phyloP scores from a whole-genome alignment of 2,329 filamentous ascomycete species.

The Diplodia sapinea region DNA sequence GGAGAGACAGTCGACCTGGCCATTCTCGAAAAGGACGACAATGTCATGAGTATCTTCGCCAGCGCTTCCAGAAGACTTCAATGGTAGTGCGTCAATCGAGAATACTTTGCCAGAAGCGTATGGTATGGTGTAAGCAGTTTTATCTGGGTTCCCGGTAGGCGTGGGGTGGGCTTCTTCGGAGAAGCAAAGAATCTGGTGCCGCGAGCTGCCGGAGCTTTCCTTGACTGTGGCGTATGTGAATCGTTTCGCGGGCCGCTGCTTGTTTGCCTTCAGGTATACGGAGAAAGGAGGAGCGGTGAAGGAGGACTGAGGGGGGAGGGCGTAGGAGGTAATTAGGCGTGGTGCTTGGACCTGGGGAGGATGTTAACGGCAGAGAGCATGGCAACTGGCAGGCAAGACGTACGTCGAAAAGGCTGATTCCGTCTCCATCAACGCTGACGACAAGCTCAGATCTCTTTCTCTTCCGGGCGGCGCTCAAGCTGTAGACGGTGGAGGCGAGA shows the following conservation, averaged over 20 bases:
- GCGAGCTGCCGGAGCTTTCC: constrained; percentile 53
- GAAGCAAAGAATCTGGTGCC: constrained; percentile 61
- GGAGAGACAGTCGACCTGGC: constrained; percentile 66
- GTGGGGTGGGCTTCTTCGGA: constrained; percentile 54
- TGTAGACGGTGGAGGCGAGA: constrained; percentile 57
- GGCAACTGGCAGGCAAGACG: constrained; percentile 30
- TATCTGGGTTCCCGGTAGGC: constrained; percentile 42
- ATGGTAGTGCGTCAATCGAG: constrained; percentile 43
- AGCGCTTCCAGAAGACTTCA: constrained; percentile 35
- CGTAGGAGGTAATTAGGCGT: constrained; percentile 65
- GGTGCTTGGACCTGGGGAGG: constrained; percentile 62
- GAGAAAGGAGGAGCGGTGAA: constrained; percentile 65
- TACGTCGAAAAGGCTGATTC: constrained; percentile 68
- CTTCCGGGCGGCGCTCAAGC: constrained; percentile 62
- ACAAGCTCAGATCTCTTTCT: constrained; percentile 67
- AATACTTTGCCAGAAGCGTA: constrained; percentile 37
- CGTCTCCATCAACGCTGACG: constrained; percentile 65
- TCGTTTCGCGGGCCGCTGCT: constrained; percentile 54
- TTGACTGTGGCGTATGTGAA: constrained; percentile 62
- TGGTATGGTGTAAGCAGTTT: constrained; percentile 42
- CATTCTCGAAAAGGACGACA: constrained; percentile 65
- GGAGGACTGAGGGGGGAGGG: constrained; percentile 64
- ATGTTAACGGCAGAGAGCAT: constrained; percentile 33
- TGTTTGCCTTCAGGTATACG: constrained; percentile 57
- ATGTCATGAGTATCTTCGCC: constrained; percentile 51